Evolutionary conservation across 192 early-diverging fungal species (phyloP).

Genomic region (Backusella circina): DNA sequence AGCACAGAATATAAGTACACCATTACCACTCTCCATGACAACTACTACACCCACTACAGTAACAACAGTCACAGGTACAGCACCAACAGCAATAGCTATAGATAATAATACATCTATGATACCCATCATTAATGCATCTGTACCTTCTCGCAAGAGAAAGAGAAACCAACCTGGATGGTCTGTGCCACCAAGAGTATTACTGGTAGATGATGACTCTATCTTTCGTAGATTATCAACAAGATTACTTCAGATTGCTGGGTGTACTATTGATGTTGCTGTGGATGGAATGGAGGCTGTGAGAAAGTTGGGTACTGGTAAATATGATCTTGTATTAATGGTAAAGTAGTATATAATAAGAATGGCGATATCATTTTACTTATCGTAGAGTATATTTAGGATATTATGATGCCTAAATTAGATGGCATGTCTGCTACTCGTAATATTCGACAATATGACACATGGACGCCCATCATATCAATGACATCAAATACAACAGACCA

Average conservation of each 20-base stretch:
- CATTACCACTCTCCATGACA: not conserved
- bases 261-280: constrained; percentile 62
- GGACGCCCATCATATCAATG: constrained; percentile 75
- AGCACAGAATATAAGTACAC: not conserved
- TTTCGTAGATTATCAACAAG: constrained; percentile 48
- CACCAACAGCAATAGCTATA: not conserved
- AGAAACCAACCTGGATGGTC: constrained; percentile 23
- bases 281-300: constrained; percentile 66
- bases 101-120: not conserved
- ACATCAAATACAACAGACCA: constrained; percentile 60
- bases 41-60: not conserved
- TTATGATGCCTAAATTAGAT: constrained; percentile 69
- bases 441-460: constrained; percentile 64
- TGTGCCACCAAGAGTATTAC: constrained; percentile 51
- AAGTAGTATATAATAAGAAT: not conserved
- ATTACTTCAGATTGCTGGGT: constrained; percentile 66
- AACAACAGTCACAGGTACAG: not conserved
- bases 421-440: constrained; percentile 66
- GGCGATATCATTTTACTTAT: not conserved
- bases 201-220: constrained; percentile 70
- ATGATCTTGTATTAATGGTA: constrained; percentile 74
- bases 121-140: not conserved
- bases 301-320: constrained; percentile 55
- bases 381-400: constrained; percentile 41
- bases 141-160: not conserved